These are phyloP conservation scores for Lodderomyces orthopsilosis DNA, from an alignment of 1,139 yeast species.

Conservation along the genomic window DNA sequence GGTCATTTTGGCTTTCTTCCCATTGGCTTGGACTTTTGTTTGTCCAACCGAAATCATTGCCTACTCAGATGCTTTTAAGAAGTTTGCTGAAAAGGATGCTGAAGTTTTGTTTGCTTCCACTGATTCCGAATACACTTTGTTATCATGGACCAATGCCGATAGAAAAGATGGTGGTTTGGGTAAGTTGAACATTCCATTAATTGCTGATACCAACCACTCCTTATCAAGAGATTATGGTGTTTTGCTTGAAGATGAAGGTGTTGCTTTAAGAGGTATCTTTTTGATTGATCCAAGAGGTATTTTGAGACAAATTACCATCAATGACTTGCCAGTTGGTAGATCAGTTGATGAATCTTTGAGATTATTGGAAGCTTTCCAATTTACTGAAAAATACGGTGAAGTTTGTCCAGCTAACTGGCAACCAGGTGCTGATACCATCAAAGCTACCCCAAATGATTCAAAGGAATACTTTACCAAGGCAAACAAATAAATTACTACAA, in stretches of 20 bases:
- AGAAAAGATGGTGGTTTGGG: constrained; percentile 99
- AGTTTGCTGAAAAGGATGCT: constrained; percentile 83
- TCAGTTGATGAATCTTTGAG: constrained; percentile 96
- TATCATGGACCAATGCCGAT: constrained; percentile 97
- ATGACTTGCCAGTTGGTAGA: constrained; percentile 99
- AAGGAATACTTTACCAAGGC: constrained; percentile 76
- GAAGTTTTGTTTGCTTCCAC: constrained; percentile 95
- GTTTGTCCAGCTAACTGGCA: constrained; percentile 99
- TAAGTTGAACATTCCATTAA: constrained; percentile 85
- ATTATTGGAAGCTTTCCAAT: constrained; percentile 97
- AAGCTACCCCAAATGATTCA: constrained; percentile 78
- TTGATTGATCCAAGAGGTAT: constrained; percentile 93
- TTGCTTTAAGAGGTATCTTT: constrained; percentile 97
- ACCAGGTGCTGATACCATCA: constrained; percentile 93
- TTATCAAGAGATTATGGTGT: constrained; percentile 96
- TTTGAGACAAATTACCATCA: constrained; percentile 94
- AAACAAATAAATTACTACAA: constrained; percentile 25
- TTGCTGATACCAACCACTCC: constrained; percentile 96
- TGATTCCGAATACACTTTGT: constrained; percentile 94
- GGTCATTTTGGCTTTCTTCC: constrained; percentile 95
- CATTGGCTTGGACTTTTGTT: constrained; percentile 98
- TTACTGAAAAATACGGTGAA: constrained; percentile 97
- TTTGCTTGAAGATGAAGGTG: constrained; percentile 90
- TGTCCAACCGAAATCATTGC: constrained; percentile 99
- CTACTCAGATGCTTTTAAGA: constrained; percentile 90